Conservation (phyloP, 1,284 basidiomycete genomes). For the Microbotryum violaceum region DNA sequence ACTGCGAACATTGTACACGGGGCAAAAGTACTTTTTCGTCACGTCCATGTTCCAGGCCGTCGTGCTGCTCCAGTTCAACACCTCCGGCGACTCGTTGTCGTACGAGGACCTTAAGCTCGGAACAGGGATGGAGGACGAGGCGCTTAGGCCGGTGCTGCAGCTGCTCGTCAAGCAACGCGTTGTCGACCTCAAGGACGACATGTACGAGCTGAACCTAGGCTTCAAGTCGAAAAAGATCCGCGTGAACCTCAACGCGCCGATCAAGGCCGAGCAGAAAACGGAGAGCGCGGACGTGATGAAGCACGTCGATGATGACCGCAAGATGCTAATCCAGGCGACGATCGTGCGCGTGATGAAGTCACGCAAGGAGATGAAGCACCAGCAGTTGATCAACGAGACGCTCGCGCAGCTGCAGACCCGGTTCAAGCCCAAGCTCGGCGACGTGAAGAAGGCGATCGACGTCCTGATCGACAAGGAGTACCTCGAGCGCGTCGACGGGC, state of each 20-base stretch:
- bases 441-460: slow-evolving; percentile 86
- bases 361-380: slow-evolving; percentile 85
- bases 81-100: slow-evolving; percentile 66
- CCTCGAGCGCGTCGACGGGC: slow-evolving; percentile 71
- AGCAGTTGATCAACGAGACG: slow-evolving; percentile 86
- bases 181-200: slow-evolving; percentile 67
- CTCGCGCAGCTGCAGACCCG: slow-evolving; percentile 56
- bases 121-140: slow-evolving; percentile 75
- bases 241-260: slow-evolving; percentile 85
- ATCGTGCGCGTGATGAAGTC: slow-evolving; percentile 99
- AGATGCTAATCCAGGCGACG: slow-evolving; percentile 93
- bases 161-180: slow-evolving; percentile 85
- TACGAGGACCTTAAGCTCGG: slow-evolving; percentile 71
- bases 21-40: slow-evolving; percentile 90
- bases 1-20: slow-evolving; percentile 80
- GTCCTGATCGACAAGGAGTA: slow-evolving; percentile 91
- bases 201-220: slow-evolving; percentile 88
- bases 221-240: slow-evolving; percentile 98
- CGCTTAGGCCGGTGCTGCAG: slow-evolving; percentile 72
- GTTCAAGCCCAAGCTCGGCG: slow-evolving; percentile 81
- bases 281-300: slow-evolving; percentile 87
- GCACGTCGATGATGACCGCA: slow-evolving; percentile 87
- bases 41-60: slow-evolving; percentile 93
- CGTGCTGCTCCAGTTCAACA: slow-evolving; percentile 89
- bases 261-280: slow-evolving; percentile 89